Evolutionary conservation across 2,329 filamentous ascomycete species (phyloP).

Genomic region (Hypoxylon sp.): DNA sequence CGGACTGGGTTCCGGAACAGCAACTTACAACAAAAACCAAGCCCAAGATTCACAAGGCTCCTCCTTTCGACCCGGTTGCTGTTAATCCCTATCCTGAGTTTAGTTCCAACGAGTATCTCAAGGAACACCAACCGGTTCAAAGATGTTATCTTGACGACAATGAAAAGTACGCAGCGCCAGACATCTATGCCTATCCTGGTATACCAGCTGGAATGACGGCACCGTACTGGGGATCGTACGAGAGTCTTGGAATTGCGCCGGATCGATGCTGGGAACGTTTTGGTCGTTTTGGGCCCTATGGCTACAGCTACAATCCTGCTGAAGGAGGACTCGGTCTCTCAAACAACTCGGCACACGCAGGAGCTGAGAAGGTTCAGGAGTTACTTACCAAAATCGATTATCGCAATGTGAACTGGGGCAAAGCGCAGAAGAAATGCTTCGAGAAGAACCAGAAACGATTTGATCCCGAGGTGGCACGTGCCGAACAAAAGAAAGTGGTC

Average conservation of each 20-base stretch:
- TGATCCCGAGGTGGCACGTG: slow-evolving; percentile 40
- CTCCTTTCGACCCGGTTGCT: slow-evolving; percentile 49
- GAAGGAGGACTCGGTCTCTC: slow-evolving; percentile 74
- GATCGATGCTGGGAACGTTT: slow-evolving; percentile 81
- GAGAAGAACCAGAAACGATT: slow-evolving; percentile 68
- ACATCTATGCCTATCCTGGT: slow-evolving; percentile 68
- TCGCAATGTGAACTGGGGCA: slow-evolving; percentile 55
- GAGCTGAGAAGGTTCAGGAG: slow-evolving; percentile 65
- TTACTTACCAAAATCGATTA: slow-evolving; percentile 57
- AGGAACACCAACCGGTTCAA: slow-evolving; percentile 50
- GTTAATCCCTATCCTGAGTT: slow-evolving; percentile 52
- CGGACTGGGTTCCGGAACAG: slow-evolving; percentile 53
- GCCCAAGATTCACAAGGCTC: slow-evolving; percentile 43
- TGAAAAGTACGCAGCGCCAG: slow-evolving; percentile 55
- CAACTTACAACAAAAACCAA: slow-evolving; percentile 40
- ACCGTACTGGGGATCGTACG: slow-evolving; percentile 75
- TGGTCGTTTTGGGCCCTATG: slow-evolving; percentile 77
- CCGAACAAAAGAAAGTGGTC: slow-evolving; percentile 43
- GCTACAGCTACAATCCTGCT: slow-evolving; percentile 74
- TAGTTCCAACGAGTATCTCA: slow-evolving; percentile 48
- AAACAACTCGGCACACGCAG: slow-evolving; percentile 71
- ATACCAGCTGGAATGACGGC: slow-evolving; percentile 75
- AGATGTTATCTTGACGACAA: slow-evolving; percentile 66
- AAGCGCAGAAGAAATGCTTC: slow-evolving; percentile 56
- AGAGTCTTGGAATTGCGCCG: slow-evolving; percentile 70